phyloP scores from a whole-genome alignment of 1,284 basidiomycete species.

The Dichomitus squalens region DNA sequence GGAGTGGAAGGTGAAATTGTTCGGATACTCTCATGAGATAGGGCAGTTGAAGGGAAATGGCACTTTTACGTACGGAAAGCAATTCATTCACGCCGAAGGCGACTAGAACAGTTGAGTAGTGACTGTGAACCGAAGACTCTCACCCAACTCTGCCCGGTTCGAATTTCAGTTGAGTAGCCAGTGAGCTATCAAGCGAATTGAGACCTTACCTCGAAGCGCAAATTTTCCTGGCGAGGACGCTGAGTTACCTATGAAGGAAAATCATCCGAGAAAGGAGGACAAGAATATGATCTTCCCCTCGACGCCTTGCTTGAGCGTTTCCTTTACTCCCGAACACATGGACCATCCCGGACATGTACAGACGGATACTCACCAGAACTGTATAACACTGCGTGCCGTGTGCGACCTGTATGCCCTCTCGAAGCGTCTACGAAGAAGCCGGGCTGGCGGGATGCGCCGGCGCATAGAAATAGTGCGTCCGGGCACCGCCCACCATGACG shows the following conservation, averaged over 20 bases:
- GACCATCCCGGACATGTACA: not conserved
- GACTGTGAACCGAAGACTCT: too few species aligned
- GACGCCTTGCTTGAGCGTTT: conserved; percentile 65
- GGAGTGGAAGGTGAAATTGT: too few species aligned
- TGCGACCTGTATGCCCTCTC: conserved; percentile 58
- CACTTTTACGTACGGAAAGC: too few species aligned
- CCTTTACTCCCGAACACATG: conserved; percentile 67
- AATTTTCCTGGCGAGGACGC: conserved; percentile 81
- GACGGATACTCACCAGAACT: conserved; percentile 50
- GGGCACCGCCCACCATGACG: conserved; percentile 59
- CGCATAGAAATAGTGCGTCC: conserved; percentile 80
- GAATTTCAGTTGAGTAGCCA: too few species aligned
- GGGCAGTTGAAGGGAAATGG: too few species aligned
- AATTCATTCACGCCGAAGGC: too few species aligned
- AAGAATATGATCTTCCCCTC: conserved; percentile 81
- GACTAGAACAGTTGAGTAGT: too few species aligned
- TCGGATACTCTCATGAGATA: too few species aligned
- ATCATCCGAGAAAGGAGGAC: conserved; percentile 78
- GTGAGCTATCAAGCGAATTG: too few species aligned
- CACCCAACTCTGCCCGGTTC: too few species aligned
- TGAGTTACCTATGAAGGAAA: conserved; percentile 84
- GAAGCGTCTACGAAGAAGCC: conserved; percentile 74
- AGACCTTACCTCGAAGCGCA: conserved; percentile 83
- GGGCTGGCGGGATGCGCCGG: conserved; percentile 70
- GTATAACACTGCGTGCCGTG: conserved; percentile 82